These are phyloP conservation scores for Panellus pusillus DNA, from an alignment of 768 basidiomycete species.

Conservation along the genomic window DNA sequence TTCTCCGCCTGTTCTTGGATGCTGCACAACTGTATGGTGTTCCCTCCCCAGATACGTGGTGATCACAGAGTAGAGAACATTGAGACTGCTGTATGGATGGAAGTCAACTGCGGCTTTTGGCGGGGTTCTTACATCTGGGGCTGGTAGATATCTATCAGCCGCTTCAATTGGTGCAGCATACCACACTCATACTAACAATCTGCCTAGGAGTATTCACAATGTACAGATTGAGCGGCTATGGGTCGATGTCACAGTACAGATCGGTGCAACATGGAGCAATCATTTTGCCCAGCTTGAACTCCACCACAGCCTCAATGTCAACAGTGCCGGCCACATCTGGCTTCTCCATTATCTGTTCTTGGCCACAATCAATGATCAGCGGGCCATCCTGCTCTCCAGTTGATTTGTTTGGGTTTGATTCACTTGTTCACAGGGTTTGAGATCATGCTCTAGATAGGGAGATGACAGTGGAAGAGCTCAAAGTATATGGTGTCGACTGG, in stretches of 20 bases:
- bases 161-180: no score
- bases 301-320: slow-evolving; percentile 26
- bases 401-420: slow-evolving; percentile 32
- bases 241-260: slow-evolving; percentile 35
- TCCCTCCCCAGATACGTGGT: background rate
- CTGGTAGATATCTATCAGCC: background rate
- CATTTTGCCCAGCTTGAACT: slow-evolving; percentile 37
- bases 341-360: slow-evolving; percentile 40
- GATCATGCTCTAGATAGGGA: slow-evolving; percentile 16
- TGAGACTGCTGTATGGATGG: background rate
- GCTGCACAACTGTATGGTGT: background rate
- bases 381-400: slow-evolving; percentile 21
- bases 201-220: slow-evolving; percentile 42
- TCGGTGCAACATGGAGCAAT: slow-evolving; percentile 37
- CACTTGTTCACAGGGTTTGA: slow-evolving; percentile 29
- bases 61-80: background rate
- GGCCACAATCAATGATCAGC: slow-evolving; percentile 27
- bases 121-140: background rate
- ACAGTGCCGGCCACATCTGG: slow-evolving; percentile 36
- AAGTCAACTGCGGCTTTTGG: background rate
- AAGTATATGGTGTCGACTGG: background rate
- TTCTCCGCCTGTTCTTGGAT: background rate
- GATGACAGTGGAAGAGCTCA: background rate
- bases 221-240: slow-evolving; percentile 39
- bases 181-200: no score